Percentiles rank a stretch among this genome's conserved stretches.
Evolutionary conservation across 345 rosid species (phyloP).

Genomic region (Aquilaria sinensis): DNA sequence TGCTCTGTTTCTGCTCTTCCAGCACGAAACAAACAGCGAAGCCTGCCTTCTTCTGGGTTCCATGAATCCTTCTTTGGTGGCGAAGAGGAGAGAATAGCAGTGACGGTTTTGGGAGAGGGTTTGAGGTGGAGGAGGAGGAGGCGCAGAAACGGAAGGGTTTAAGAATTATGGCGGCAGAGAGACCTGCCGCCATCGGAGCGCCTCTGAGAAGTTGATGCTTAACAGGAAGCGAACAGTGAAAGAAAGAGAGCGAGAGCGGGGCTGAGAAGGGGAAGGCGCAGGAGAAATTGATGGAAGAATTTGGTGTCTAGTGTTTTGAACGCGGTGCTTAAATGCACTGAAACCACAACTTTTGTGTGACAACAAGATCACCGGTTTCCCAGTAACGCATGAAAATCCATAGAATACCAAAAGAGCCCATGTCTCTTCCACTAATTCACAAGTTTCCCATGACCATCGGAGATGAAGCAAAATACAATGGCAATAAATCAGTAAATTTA

Average conservation of each 20-base stretch:
- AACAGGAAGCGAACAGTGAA: background rate
- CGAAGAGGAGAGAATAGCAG: constrained; percentile 21
- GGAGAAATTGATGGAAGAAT: background rate
- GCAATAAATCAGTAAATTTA: too few relatives aligned
- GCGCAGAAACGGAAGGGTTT: constrained; percentile 27
- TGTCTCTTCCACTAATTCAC: background rate
- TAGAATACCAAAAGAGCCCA: background rate
- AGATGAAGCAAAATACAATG: too few relatives aligned
- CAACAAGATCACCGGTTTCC: too few relatives aligned
- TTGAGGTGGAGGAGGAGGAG: constrained; percentile 19
- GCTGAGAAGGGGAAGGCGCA: constrained; percentile 1
- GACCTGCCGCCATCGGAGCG: constrained; percentile 61
- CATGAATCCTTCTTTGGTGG: constrained; percentile 1
- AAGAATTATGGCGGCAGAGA: constrained; percentile 36
- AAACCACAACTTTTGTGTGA: constrained; percentile 28
- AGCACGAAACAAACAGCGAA: constrained; percentile 56
- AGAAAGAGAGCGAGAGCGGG: constrained; percentile 1
- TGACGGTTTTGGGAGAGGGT: constrained; percentile 26
- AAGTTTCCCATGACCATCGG: too few relatives aligned
- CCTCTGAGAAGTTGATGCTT: background rate
- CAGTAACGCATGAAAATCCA: too few relatives aligned
- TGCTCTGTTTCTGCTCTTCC: constrained; percentile 40
- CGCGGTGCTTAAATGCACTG: constrained; percentile 23
- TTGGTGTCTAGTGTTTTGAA: background rate
- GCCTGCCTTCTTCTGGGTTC: constrained; percentile 21